Percentiles rank a stretch among this genome's conserved stretches.
phyloP scores from a whole-genome alignment of 2,329 filamentous ascomycete genomes.

The Microsporum ferrugineum region DNA sequence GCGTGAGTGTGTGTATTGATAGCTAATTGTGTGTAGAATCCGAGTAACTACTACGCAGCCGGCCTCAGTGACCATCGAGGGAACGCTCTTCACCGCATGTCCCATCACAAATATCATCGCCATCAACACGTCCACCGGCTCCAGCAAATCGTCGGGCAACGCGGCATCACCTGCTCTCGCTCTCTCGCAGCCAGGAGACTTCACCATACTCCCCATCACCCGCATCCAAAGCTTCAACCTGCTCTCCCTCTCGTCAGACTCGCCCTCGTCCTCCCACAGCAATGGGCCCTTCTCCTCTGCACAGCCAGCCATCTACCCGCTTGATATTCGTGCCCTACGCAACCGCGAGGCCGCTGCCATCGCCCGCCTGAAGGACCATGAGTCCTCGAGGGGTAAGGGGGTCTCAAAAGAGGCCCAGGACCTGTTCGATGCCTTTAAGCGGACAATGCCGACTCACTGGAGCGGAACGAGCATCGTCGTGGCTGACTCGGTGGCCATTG shows the following conservation, averaged over 20 bases:
- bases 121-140: conserved; percentile 46
- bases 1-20: background rate
- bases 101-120: conserved; percentile 51
- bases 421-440: conserved; percentile 50
- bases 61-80: conserved; percentile 44
- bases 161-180: conserved; percentile 17
- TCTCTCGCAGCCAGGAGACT: conserved; percentile 40
- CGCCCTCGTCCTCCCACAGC: conserved; percentile 13
- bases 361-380: conserved; percentile 45
- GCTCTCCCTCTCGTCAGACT: conserved; percentile 21
- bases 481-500: conserved; percentile 49
- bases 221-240: conserved; percentile 49
- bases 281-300: conserved; percentile 38
- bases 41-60: conserved; percentile 46
- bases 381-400: conserved; percentile 48
- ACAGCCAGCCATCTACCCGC: conserved; percentile 31
- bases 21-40: conserved; percentile 33
- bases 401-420: conserved; percentile 52
- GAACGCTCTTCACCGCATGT: conserved; percentile 51
- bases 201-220: conserved; percentile 50
- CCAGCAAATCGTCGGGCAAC: conserved; percentile 25
- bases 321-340: conserved; percentile 45
- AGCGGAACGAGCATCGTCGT: conserved; percentile 48
- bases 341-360: conserved; percentile 46
- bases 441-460: conserved; percentile 52